These are phyloP conservation scores for Chlorella variabilis DNA, from an alignment of 163 green algal genomes.

Conservation along the genomic window DNA sequence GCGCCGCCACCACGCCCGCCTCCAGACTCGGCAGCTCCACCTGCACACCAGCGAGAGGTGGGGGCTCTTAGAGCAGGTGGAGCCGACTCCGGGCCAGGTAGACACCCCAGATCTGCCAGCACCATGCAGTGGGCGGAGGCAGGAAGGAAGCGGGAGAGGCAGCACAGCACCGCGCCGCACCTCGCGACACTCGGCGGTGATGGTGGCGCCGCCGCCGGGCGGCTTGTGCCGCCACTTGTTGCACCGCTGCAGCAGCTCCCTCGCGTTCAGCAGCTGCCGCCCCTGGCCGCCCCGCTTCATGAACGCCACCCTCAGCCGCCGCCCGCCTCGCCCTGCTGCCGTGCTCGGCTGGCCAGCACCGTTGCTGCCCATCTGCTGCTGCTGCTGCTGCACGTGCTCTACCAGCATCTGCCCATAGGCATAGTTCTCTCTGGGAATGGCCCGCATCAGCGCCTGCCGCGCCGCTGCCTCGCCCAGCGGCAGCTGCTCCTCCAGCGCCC, in stretches of 20 bases:
- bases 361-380: background rate
- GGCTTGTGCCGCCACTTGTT: slow-evolving; percentile 6
- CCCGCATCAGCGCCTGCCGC: background rate
- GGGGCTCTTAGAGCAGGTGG: background rate
- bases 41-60: background rate
- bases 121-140: too few species aligned
- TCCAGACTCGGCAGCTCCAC: slow-evolving; percentile 5
- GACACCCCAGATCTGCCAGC: too few species aligned
- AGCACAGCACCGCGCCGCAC: background rate
- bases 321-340: background rate
- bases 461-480: background rate
- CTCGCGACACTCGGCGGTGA: background rate
- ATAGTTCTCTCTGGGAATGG: background rate
- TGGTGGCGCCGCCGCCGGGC: background rate
- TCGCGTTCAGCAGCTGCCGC: slow-evolving; percentile 9
- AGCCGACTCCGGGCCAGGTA: background rate
- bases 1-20: slow-evolving; percentile 9
- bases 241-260: slow-evolving; percentile 27
- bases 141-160: background rate
- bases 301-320: slow-evolving; percentile 5
- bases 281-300: slow-evolving; percentile 13
- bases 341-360: background rate
- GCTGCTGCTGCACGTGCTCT: background rate
- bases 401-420: slow-evolving; percentile 4
- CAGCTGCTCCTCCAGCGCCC: background rate